A percentile compares a stretch with the other conserved stretches of the same genome.
Evolutionary conservation across 257 asterid species (phyloP).

Genomic region (Solanum arcanum): DNA sequence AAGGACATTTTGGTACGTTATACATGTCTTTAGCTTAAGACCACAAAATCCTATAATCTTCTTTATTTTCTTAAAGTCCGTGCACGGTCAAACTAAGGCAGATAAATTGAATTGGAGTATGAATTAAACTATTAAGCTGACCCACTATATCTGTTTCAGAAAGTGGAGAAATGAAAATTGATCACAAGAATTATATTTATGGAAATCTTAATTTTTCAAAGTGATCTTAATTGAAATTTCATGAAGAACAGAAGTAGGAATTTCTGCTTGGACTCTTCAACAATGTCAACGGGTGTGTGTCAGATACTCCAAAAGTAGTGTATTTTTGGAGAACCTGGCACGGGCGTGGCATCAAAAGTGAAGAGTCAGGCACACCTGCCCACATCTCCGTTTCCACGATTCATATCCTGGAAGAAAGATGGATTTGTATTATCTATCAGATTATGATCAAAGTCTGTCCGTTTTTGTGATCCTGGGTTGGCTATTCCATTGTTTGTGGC

Average conservation of each 20-base stretch:
- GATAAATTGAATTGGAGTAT: neutral
- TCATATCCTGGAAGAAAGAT: neutral
- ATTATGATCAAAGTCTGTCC: neutral
- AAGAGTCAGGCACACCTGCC: neutral
- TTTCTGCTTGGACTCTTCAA: neutral
- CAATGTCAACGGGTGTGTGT: neutral
- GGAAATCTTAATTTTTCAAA: neutral
- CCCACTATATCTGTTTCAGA: neutral
- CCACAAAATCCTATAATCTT: neutral
- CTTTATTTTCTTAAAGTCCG: neutral
- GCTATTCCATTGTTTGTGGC: neutral
- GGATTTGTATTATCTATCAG: neutral
- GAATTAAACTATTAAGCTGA: neutral
- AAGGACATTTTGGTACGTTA: neutral
- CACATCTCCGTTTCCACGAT: neutral
- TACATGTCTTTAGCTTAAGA: neutral
- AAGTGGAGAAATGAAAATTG: neutral
- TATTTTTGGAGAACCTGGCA: neutral
- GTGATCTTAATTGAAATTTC: neutral
- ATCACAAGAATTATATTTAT: neutral
- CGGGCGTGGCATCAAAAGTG: neutral
- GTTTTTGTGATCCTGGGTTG: neutral
- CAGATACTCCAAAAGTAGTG: neutral
- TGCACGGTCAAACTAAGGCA: neutral
- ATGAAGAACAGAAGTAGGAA: neutral